Base-by-base conservation (phyloP, 768 basidiomycete species). In the Mycena belliarum region DNA sequence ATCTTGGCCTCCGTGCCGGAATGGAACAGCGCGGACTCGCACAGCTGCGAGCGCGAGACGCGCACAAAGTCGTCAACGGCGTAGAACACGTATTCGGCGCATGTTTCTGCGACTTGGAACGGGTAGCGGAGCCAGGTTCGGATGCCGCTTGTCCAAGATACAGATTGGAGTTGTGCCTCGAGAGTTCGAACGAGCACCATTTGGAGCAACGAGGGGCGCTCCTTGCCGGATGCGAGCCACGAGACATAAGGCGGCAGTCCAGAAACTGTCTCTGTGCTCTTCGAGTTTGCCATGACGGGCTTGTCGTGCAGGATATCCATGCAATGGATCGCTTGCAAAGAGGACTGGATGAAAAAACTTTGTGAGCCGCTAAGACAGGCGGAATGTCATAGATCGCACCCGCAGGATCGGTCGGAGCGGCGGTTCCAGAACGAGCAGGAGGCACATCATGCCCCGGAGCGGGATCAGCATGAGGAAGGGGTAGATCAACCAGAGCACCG, bases 271-370 rank as follows among this genome's bases (percentile, higher is more conserved):
- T 43, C 47, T 23, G 47, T 11, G 4, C 29, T 47, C 25, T 52
- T 49, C 0, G 52, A 49, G 41, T 59, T 59, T 12, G 52, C 41
- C 4, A 59, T n/a, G 16, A 54, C 42, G 20, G 52, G 52, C 11
- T 59, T 59, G 28, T 59, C 58, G 47, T 53, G 52, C 24, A 59
- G 57, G 37, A 59, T 59, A 32, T 59, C 57, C 52, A 53, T 54
- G 33, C 57, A 53, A 42, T 54, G 57, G 47, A 59, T 59, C 11
- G 57, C 52, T 29, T 53, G 57, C 40, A 59, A 29, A 4, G 58
- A 53, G 11, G 58, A 59, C 52, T 58, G 41, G 7, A 41, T 8
- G 15, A 3, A 41, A 41, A n/a, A n/a, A n/a, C n/a, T 20, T 15
- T 43, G 41, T 41, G 2, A 49, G 35, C 18, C 2, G 25, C 11